Evolutionary conservation across 208 protist species (phyloP), one percentile per base, ranked within the genome.

Genomic region (Crithidia brevicula): DNA sequence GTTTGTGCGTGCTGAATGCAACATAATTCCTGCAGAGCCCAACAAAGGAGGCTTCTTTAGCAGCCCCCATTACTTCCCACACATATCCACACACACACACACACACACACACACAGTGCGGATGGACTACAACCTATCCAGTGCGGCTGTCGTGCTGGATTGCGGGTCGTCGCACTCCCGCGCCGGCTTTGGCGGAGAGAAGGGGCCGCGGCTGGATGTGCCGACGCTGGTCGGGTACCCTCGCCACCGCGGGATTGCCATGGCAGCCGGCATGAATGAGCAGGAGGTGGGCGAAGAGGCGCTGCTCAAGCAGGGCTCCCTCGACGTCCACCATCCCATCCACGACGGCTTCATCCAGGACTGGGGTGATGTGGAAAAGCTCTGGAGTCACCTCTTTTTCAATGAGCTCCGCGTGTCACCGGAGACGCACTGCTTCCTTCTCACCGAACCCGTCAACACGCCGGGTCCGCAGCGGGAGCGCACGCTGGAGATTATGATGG

Each of bases 401-500:
- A 88, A 86, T 15, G 92, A 98, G 72, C 76, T 98, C 45, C 83
- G 85, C 7, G 90, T 97, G 1, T 91, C 73, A 6, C 93, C 95
- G 20, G 93, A 98, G 62, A 94, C 83, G 40, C 92, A 98, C 82
- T 88, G 85, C 67, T 95, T 98, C 57, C 43, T 98, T 36, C 67
- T 93, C 20, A 94, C 94, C 16, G 92, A 98, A 71, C 67, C 87
- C 15, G 89, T 96, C 28, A 94, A 96, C 58, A 83, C 92, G 8
- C 88, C 88, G 13, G 79, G 79, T 5, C 31, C 65, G 28, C 89
- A 97, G 72, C 91, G 89, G 67, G 94, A 98, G 78, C 86, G 87
- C 45, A 97, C 88, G 27, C 70, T 97, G 28, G 90, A 97, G 74
- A 87, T 98, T 11, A 95, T 98, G 86, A 97, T 98, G 90, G 94